Base-by-base conservation (phyloP, 1,284 basidiomycete species). In the Ceratobasidium sp. region DNA sequence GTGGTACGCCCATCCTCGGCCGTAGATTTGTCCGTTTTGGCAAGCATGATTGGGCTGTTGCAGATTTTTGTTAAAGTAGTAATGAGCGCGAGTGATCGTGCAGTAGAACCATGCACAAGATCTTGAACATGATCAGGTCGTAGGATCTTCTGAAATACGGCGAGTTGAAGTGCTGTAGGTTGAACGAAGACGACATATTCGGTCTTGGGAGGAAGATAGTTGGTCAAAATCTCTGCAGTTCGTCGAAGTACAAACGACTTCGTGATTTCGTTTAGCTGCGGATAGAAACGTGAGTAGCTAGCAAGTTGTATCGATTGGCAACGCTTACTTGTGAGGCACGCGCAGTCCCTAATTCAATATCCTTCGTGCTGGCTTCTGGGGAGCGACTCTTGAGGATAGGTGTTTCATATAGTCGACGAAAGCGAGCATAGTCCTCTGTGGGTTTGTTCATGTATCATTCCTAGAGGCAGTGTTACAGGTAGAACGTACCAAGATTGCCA, bases 181-280 rank as follows among this genome's bases (percentile, higher is more conserved):
- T 91, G 92, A 38, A 97, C 88, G 83, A 98, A 98, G 6, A 98
- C 91, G 13, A 97, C 93, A 82, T 97, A 98, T 91, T 98, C 96
- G 82, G 95, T 88, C 86, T 98, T 98, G 0, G 97, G 95, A 15
- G 97, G 97, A 15, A 99, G 86, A 82, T 94, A 96, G 78, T 93
- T 91, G 80, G 91, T 90, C 77, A 99, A 86, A 52, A 99, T 91
- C 9, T 89, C 90, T 0, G 94, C 93, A 68, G 94, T 96, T 79
- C 98, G 90, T 40, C 98, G 90, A 7, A 99, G 87, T 12, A 99
- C 95, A 84, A 98, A 98, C 81, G 94, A 93, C 80, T 91, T 91
- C 15, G 94, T 91, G 42, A 97, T 89, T 7, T 89, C 86, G n/a
- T 89, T 87, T 23, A 99, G 87, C 93, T 97, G 83, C 1, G 66